Evolutionary conservation across 495 filamentous ascomycete species (phyloP), one percentile per base, ranked within the genome.

Genomic region (Aspergillus baeticus): DNA sequence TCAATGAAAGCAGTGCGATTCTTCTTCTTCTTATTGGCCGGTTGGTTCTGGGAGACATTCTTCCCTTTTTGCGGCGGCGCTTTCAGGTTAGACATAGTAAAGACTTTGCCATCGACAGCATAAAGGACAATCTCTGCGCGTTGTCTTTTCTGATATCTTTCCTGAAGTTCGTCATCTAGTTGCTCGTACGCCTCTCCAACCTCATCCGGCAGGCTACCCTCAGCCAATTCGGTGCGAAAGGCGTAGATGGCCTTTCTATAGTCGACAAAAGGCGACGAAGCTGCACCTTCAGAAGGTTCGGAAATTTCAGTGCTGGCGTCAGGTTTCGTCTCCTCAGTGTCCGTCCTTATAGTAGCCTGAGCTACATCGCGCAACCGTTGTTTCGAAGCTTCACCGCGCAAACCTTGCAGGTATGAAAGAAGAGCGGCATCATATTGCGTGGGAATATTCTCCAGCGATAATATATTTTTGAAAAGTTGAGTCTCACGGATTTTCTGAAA

Each of bases 401-500:
- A 66, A 31, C 89, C 89, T 41, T 78, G 73, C 51, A 96, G 75
- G 68, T 96, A 96, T 18, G 76, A 68, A 55, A 85, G 77, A 22
- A 96, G 82, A 10, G 83, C 77, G 17, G 76, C 59, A 54, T 87
- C 82, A 65, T 90, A 83, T 46, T 75, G 68, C 10, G 83, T 69
- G 0, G 90, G 89, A 15, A 96, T 81, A 34, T 76, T 75, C 45
- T 84, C 75, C 43, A 84, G 66, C 54, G 88, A 84, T 63, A 92
- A 89, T 20, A 89, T 69, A 66, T 94, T 84, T 73, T 92, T 92
- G 68, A 96, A 82, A 14, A 96, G 71, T 52, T 87, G 81, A 14
- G 84, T 88, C 72, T 96, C 90, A 65, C 88, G 82, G 52, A 86
- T 87, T 75, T 96, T 96, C 76, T 92, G 92, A 75, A 96, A 96